Evolutionary conservation across 2,329 filamentous ascomycete species (phyloP), one percentile per base, ranked within the genome.

Genomic region (Waltergamsia citrina): DNA sequence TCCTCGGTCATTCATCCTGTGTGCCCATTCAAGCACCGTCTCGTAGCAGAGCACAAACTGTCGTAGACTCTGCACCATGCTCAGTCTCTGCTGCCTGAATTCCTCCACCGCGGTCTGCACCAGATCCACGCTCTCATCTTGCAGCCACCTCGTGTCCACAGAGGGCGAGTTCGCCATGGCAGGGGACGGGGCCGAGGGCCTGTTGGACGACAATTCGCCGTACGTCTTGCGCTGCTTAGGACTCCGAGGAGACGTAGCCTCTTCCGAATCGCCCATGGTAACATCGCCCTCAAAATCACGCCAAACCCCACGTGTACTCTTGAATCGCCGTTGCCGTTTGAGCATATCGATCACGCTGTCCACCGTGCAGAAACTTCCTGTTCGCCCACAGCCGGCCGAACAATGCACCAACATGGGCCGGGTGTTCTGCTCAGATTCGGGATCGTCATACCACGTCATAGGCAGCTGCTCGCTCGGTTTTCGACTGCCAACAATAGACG

Each of bases 31-130:
- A 35, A 93, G 63, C 6, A 96, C 71, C 26, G 85, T 93, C 63
- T 98, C 92, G 56, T 98, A 98, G 57, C 92, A 98, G 22, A 98
- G 74, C 32, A 95, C 90, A 60, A 83, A 96, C 55, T 98, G 92
- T 40, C 85, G 71, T 38, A 96, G 62, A 48, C 83, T 95, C 59
- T 96, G 92, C 28, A 98, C 90, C 88, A 96, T 98, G 57, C 87
- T 95, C 15, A 95, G 62, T 43, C 92, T 69, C 61, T 98, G 92
- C 32, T 72, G 67, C 37, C 92, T 71, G 56, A 98, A 94, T 47
- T 95, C 87, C 46, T 92, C 83, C 2, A 98, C 90, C 0, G 88
- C 92, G 52, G 78, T 79, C 41, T 85, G 79, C 31, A 98, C 78
- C 39, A 96, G 58, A 53, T 98, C 92, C 3, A 84, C 52, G 18